phyloP scores from a whole-genome alignment of 345 rosid species.

The Euphorbia pulcherrima region DNA sequence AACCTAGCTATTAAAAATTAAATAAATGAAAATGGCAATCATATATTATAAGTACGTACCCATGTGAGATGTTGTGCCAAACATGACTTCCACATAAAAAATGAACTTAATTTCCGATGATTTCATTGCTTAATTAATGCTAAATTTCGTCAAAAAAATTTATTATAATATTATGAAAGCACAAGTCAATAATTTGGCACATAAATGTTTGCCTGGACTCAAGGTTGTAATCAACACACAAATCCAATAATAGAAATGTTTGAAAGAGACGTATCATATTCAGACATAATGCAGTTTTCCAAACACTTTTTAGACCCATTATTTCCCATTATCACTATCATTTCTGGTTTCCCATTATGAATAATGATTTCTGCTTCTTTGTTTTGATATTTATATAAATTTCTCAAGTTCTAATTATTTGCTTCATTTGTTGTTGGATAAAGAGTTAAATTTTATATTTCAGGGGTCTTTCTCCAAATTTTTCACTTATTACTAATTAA shows the following conservation, averaged over 20 bases:
- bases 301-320: background rate
- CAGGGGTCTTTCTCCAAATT: too few species aligned
- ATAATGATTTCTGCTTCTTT: background rate
- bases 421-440: background rate
- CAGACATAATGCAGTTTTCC: slow-evolving; percentile 10
- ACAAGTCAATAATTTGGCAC: slow-evolving; percentile 10
- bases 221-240: slow-evolving; percentile 2
- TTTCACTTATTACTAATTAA: too few species aligned
- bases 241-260: background rate
- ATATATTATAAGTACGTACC: background rate
- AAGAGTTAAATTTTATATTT: too few species aligned
- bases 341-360: background rate
- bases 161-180: background rate
- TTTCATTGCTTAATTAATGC: background rate
- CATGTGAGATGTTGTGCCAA: slow-evolving; percentile 25
- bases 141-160: slow-evolving; percentile 27
- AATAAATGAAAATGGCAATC: background rate
- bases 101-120: background rate
- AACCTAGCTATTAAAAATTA: background rate
- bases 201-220: slow-evolving; percentile 21
- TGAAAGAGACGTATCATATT: slow-evolving; percentile 20
- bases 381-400: background rate
- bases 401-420: background rate
- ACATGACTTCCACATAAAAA: slow-evolving; percentile 15
- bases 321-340: too few species aligned